A percentile compares a stretch with the other conserved stretches of the same genome.
phyloP scores from a whole-genome alignment of 257 asterid genomes.

The Capsicum pubescens region DNA sequence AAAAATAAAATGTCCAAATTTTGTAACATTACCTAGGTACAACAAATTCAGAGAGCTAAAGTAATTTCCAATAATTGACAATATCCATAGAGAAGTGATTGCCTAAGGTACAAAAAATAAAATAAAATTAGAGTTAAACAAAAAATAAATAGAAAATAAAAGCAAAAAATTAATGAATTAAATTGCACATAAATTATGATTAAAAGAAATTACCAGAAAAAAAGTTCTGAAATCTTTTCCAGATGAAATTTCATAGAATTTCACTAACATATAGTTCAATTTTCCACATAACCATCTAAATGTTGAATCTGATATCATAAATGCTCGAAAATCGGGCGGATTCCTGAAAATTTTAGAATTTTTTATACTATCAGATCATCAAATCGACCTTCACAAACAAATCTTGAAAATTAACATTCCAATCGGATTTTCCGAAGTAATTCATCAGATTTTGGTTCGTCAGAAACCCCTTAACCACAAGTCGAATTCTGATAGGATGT shows the following conservation, averaged over 20 bases:
- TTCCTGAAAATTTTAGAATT: slow-evolving; percentile 44
- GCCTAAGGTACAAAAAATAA: slow-evolving; percentile 44
- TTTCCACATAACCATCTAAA: slow-evolving; percentile 62
- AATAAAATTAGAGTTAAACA: not conserved
- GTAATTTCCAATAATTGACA: slow-evolving; percentile 71
- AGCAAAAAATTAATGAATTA: not conserved
- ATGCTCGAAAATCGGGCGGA: slow-evolving; percentile 57
- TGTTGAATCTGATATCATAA: slow-evolving; percentile 67
- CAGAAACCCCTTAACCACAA: not conserved
- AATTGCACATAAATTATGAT: not conserved
- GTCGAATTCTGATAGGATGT: too few relatives aligned
- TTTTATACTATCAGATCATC: not conserved
- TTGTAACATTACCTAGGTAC: slow-evolving; percentile 51
- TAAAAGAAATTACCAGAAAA: slow-evolving; percentile 50
- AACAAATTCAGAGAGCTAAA: slow-evolving; percentile 71
- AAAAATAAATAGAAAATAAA: not conserved
- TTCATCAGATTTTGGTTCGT: not conserved
- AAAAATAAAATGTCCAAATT: not conserved
- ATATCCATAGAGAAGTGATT: slow-evolving; percentile 58
- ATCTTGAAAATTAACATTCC: not conserved
- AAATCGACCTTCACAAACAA: not conserved
- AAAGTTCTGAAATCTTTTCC: slow-evolving; percentile 79
- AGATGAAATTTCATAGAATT: slow-evolving; percentile 64
- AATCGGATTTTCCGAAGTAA: too few relatives aligned
- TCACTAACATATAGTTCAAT: slow-evolving; percentile 49